phyloP scores from a whole-genome alignment of 805 yeast genomes.

The Schwanniomyces vanrijiae region DNA sequence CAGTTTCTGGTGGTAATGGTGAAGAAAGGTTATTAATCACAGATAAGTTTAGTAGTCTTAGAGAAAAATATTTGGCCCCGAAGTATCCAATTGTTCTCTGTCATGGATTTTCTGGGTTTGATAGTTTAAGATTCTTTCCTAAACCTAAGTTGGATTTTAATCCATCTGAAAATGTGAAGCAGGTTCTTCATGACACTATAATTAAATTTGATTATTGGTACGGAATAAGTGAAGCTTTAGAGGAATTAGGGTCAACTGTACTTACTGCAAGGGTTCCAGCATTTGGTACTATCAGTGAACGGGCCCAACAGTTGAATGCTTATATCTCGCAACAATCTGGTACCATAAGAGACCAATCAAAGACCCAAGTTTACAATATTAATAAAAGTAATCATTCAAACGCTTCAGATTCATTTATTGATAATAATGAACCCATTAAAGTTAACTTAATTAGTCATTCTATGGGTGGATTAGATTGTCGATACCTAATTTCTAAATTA shows the following conservation, averaged over 20 bases:
- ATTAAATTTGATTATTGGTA: slow-evolving; percentile 72
- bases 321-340: slow-evolving; percentile 42
- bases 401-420: slow-evolving; percentile 4
- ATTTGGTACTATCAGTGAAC: slow-evolving; percentile 67
- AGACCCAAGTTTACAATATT: slow-evolving; percentile 8
- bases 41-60: slow-evolving; percentile 26
- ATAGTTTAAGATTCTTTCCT: slow-evolving; percentile 34
- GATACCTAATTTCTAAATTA: slow-evolving; percentile 67
- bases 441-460: slow-evolving; percentile 85
- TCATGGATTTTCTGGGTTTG: slow-evolving; percentile 88
- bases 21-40: slow-evolving; percentile 17
- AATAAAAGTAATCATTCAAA: slow-evolving; percentile 3
- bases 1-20: not conserved
- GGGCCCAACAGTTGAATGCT: slow-evolving; percentile 59
- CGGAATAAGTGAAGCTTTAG: slow-evolving; percentile 67
- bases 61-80: slow-evolving; percentile 54
- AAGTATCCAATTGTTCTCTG: slow-evolving; percentile 75
- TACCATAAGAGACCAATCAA: slow-evolving; percentile 13
- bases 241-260: slow-evolving; percentile 63
- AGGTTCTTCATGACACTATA: slow-evolving; percentile 19
- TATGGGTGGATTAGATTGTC: slow-evolving; percentile 90
- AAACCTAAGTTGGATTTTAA: slow-evolving; percentile 7
- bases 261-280: slow-evolving; percentile 80
- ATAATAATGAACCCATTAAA: slow-evolving; percentile 34
- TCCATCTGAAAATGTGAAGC: not conserved